Evolutionary conservation across 1,139 yeast genomes (phyloP), one percentile per base, ranked within the genome.

Genomic region (Geotrichum siamense): DNA sequence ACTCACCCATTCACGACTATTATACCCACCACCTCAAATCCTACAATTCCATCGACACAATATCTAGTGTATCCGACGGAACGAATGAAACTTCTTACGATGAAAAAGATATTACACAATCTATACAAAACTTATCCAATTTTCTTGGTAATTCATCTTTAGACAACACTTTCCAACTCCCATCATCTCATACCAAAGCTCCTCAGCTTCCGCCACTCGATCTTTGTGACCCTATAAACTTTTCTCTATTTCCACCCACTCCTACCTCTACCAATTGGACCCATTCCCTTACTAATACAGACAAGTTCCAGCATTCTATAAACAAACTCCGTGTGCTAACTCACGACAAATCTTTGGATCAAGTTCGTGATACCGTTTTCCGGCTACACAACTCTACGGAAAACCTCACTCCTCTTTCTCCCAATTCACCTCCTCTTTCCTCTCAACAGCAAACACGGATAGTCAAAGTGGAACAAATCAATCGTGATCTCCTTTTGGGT

Each of bases 71-170:
- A 5, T 38, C 36, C 27, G 43, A 20, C 12, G 19, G 37, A 27
- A 39, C 47, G 5, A 36, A 38, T 16, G 49, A 46, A 33, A 39
- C 44, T 17, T 32, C 46, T 15, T 21, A 33, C 21, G 39, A 38
- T 19, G 46, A 38, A 5, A 4, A 22, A 6, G 31, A 34, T 13
- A 16, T 28, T 27, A 19, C 32, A 1, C 27, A 27, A 12, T 37
- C 40, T 13, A 6, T 27, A 8, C 27, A 37, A 10, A 22, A 27
- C 22, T 17, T 36, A 9, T 25, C 31, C 22, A 36, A 21, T 26
- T 34, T 34, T 17, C 8, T 34, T 9, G 38, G 22, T 16, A 32
- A 8, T n/a, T 2, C 12, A 12, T 6, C 23, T 6, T 15, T 32
- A 6, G 5, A 21, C 17, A 21, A 26, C 8, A 12, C 10, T 13